These are phyloP conservation scores for Penicillium verrucosum DNA, from an alignment of 2,329 filamentous ascomycete genomes.

Conservation along the genomic window DNA sequence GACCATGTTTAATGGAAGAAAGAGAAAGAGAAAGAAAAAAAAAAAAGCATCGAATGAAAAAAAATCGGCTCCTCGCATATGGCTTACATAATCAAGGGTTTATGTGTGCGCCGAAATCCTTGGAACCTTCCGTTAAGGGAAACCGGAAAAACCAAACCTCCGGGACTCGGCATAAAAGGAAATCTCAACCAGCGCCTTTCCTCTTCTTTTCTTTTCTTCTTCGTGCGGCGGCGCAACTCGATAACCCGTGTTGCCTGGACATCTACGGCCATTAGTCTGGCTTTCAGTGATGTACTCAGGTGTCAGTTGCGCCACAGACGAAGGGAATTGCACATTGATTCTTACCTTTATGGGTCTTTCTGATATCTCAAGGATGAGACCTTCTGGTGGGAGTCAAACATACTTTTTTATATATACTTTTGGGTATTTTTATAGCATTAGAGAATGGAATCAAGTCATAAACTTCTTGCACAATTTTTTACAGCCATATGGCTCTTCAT, in stretches of 20 bases:
- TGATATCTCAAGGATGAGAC: conserved; percentile 43
- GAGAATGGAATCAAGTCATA: neutral
- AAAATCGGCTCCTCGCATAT: conserved; percentile 6
- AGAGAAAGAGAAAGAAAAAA: conserved; percentile 15
- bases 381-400: conserved; percentile 58
- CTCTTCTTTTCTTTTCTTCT: conserved; percentile 57
- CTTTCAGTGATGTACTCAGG: conserved; percentile 55
- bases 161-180: conserved; percentile 13
- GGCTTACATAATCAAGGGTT: conserved; percentile 15
- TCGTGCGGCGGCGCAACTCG: conserved; percentile 77
- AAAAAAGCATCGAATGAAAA: conserved; percentile 4
- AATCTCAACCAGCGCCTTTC: conserved; percentile 19
- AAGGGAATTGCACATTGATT: conserved; percentile 73
- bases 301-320: conserved; percentile 78
- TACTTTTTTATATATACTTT: conserved; percentile 17
- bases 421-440: neutral
- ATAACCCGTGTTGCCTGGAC: conserved; percentile 79
- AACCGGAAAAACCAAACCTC: conserved; percentile 14
- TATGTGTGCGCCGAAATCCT: conserved; percentile 3
- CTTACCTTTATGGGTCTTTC: conserved; percentile 51
- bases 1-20: conserved; percentile 31
- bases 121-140: neutral
- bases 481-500: neutral
- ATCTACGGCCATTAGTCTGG: conserved; percentile 39
- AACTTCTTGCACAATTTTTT: neutral